Evolutionary conservation across 2,329 filamentous ascomycete genomes (phyloP).

Genomic region (Xylaria sp.): DNA sequence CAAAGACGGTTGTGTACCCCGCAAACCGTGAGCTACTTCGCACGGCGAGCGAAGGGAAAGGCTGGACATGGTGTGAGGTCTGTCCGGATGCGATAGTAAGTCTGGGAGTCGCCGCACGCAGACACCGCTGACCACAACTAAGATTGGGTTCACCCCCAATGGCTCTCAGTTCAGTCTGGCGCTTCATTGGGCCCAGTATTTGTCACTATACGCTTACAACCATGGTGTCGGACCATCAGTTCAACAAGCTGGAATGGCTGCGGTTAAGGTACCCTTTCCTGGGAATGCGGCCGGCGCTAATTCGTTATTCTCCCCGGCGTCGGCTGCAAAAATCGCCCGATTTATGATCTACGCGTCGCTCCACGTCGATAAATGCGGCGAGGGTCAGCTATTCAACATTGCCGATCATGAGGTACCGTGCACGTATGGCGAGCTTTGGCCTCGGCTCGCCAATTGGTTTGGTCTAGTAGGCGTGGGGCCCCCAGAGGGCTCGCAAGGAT

Average conservation of each 20-base stretch:
- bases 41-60: constrained; percentile 36
- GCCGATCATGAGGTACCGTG: constrained; percentile 38
- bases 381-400: constrained; percentile 42
- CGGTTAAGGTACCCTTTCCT: constrained; percentile 38
- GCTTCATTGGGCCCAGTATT: constrained; percentile 48
- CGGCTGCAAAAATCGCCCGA: constrained; percentile 39
- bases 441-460: constrained; percentile 41
- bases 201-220: constrained; percentile 44
- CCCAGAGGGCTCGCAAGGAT: neutral
- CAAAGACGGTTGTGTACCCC: constrained; percentile 45
- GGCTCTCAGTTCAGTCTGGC: constrained; percentile 46
- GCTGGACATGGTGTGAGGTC: constrained; percentile 47
- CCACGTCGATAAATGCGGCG: constrained; percentile 36
- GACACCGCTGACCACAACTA: neutral
- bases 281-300: constrained; percentile 36
- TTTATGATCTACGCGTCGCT: constrained; percentile 42
- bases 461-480: constrained; percentile 39
- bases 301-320: constrained; percentile 42
- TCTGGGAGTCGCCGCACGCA: neutral
- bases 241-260: neutral
- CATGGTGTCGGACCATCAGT: constrained; percentile 26
- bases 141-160: constrained; percentile 46
- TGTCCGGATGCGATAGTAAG: constrained; percentile 46
- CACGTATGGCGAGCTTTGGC: constrained; percentile 42
- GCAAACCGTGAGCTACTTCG: constrained; percentile 41